Evolutionary conservation across 495 filamentous ascomycete genomes (phyloP), one percentile per base, ranked within the genome.

Genomic region (Thozetella sp.): DNA sequence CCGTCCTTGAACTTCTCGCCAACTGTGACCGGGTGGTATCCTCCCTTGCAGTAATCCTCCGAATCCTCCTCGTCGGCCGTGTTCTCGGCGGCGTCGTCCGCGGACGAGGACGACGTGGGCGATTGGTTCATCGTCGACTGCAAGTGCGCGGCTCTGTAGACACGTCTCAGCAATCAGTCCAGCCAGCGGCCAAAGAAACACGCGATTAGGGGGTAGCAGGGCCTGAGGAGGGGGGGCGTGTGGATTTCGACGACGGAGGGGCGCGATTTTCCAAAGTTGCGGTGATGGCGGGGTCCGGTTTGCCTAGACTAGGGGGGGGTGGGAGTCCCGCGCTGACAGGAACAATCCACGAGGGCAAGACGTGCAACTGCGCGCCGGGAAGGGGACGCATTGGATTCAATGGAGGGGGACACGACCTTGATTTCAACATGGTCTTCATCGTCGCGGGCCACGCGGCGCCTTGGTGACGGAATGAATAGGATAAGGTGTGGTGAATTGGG

Each of bases 1-100:
- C 93, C 95, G 70, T 98, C 91, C 69, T 99, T 99, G 84, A 97
- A 99, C 64, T 91, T 89, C 76, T 99, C 95, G 55, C 95, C 95
- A 52, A 97, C 89, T 54, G 82, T 81, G 25, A 98, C 96, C 0
- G 95, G 95, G 68, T 99, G 95, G 70, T 99, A 99, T 34, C 95
- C 95, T 62, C 95, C 95, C 75, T 97, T 98, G 81, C 94, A 97
- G 77, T 99, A 99, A 71, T 99, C 95, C 71, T 99, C 95, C 25
- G 93, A 97, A 69, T 98, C 96, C 76, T 99, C 95, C 76, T 99
- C 95, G 65, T 99, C 95, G 53, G 95, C 96, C 3, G 95, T 96
- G 65, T 93, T 92, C 67, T 96, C 92, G 67, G 93, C 83, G 62
- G 90, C 90, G 60, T 97, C 93, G 63, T 88, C 92, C 54, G 84